Percentiles rank a stretch among this genome's conserved stretches.
These are phyloP conservation scores for Eucommia ulmoides DNA, from an alignment of 257 asterid species.

Conservation along the genomic window DNA sequence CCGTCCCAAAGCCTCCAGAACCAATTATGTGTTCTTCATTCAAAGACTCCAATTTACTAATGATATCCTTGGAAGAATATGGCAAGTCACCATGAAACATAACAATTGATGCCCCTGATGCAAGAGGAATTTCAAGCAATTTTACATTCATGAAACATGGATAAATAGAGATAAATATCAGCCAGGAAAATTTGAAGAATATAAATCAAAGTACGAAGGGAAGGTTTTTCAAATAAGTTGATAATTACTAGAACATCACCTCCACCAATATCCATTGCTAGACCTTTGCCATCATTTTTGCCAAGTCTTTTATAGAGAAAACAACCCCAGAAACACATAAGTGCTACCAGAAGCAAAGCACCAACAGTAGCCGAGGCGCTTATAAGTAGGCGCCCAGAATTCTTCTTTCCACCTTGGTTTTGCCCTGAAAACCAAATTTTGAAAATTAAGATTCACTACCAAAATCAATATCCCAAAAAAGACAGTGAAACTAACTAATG, in stretches of 20 bases:
- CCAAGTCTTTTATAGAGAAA: constrained; percentile 72
- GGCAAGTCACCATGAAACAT: constrained; percentile 97
- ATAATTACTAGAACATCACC: constrained; percentile 31
- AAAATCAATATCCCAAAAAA: background rate
- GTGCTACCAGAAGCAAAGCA: constrained; percentile 82
- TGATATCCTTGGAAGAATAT: constrained; percentile 80
- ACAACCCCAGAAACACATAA: constrained; percentile 97
- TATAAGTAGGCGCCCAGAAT: constrained; percentile 69
- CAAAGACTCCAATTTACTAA: constrained; percentile 63
- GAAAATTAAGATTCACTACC: constrained; percentile 8
- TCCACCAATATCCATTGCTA: constrained; percentile 74
- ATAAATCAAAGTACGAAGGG: constrained; percentile 13
- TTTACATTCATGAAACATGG: constrained; percentile 6
- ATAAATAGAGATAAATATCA: constrained; percentile 1
- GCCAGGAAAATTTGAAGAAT: background rate
- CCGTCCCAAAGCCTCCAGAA: constrained; percentile 89
- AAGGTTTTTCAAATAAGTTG: too few species aligned
- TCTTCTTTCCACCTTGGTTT: constrained; percentile 50
- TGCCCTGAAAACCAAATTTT: constrained; percentile 26
- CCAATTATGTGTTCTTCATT: constrained; percentile 86
- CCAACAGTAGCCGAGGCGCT: constrained; percentile 94
- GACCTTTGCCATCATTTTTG: constrained; percentile 58
- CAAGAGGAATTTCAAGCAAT: constrained; percentile 7
- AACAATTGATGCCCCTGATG: constrained; percentile 86
- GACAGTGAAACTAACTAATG: background rate